Percentiles rank a stretch among this genome's conserved stretches.
phyloP scores from a whole-genome alignment of 1,139 yeast species.

The Protomyces macrosporus region DNA sequence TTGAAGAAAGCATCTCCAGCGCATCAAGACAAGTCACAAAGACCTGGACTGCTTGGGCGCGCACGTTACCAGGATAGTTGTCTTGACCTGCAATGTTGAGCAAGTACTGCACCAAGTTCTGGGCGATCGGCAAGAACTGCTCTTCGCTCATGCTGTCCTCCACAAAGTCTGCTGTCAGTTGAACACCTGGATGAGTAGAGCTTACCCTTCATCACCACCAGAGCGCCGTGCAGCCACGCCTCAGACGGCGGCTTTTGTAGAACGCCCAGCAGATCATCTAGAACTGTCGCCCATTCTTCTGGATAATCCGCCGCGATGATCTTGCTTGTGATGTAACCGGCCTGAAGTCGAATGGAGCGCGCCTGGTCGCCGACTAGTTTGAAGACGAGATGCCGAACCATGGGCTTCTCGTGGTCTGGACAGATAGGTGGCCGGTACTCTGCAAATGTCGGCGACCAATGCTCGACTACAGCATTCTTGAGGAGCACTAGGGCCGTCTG shows the following conservation, averaged over 20 bases:
- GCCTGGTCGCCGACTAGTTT: slow-evolving; percentile 10
- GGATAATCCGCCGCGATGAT: slow-evolving; percentile 28
- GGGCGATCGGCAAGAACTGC: slow-evolving; percentile 28
- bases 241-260: slow-evolving; percentile 11
- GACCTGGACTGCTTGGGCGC: slow-evolving; percentile 23
- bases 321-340: slow-evolving; percentile 28
- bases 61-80: neutral
- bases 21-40: slow-evolving; percentile 29
- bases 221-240: slow-evolving; percentile 23
- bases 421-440: slow-evolving; percentile 25
- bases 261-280: slow-evolving; percentile 20
- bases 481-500: slow-evolving; percentile 26
- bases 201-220: slow-evolving; percentile 26
- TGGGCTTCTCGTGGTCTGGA: slow-evolving; percentile 20
- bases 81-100: slow-evolving; percentile 4
- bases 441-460: slow-evolving; percentile 27
- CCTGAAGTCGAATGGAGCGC: slow-evolving; percentile 17
- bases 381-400: slow-evolving; percentile 17
- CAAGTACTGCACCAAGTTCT: slow-evolving; percentile 17
- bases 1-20: slow-evolving; percentile 28
- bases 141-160: slow-evolving; percentile 29
- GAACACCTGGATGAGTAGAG: neutral
- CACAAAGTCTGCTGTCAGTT: slow-evolving; percentile 21
- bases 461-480: slow-evolving; percentile 24
- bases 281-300: slow-evolving; percentile 30